These are phyloP conservation scores for Dacryopinax spathularia DNA, from an alignment of 768 basidiomycete genomes.

Conservation along the genomic window DNA sequence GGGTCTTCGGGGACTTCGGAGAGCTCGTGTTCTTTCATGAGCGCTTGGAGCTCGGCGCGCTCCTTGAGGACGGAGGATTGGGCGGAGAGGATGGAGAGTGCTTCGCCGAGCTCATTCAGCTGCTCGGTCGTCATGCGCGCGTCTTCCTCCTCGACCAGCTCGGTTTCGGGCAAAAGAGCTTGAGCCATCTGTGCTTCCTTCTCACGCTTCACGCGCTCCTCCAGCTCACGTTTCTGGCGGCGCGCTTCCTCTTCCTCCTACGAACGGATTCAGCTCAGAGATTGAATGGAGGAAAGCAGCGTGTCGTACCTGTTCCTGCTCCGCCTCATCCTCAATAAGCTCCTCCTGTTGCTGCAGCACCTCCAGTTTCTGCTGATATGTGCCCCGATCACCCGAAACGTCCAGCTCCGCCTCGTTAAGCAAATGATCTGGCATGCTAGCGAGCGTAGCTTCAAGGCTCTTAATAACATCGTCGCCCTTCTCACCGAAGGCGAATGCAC, in stretches of 20 bases:
- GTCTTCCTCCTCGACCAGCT: slow-evolving; percentile 50
- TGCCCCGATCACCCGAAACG: slow-evolving; percentile 84
- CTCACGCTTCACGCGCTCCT: slow-evolving; percentile 41
- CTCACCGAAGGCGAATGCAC: slow-evolving; percentile 83
- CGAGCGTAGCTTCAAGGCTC: slow-evolving; percentile 78
- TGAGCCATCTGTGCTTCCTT: slow-evolving; percentile 65
- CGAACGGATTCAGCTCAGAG: slow-evolving; percentile 5
- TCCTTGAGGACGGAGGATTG: slow-evolving; percentile 93
- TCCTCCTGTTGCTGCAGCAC: slow-evolving; percentile 97
- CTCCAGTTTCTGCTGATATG: slow-evolving; percentile 96
- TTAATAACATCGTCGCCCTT: slow-evolving; percentile 54
- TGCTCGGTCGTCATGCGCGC: slow-evolving; percentile 98
- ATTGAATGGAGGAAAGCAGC: neutral
- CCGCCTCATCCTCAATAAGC: slow-evolving; percentile 96
- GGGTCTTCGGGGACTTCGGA: slow-evolving; percentile 63
- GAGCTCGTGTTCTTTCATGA: slow-evolving; percentile 90
- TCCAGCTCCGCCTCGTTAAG: slow-evolving; percentile 94
- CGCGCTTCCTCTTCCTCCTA: slow-evolving; percentile 79
- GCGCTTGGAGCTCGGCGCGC: slow-evolving; percentile 69
- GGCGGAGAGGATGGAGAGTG: slow-evolving; percentile 77
- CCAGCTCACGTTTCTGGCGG: slow-evolving; percentile 65
- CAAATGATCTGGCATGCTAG: slow-evolving; percentile 88
- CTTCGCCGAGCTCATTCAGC: slow-evolving; percentile 83
- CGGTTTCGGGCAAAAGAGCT: slow-evolving; percentile 73
- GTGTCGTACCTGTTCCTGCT: slow-evolving; percentile 62